Evolutionary conservation across 2,329 filamentous ascomycete genomes (phyloP), one percentile per base, ranked within the genome.

Genomic region (Fusarium sororula): DNA sequence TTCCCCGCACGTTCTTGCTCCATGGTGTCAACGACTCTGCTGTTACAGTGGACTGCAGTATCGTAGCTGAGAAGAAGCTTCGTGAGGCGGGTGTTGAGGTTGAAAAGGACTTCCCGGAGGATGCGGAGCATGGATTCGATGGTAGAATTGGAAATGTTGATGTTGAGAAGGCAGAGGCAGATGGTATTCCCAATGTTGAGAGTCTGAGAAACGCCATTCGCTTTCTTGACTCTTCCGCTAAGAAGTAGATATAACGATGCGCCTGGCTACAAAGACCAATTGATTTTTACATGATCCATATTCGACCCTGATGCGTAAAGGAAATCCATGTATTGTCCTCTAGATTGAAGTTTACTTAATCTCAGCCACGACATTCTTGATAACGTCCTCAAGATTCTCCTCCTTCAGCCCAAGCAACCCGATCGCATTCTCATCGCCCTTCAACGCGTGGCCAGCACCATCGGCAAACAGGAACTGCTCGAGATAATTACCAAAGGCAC

Each of bases 111-210:
- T 77, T 75, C 6, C 75, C 75, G 0, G 65, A 72, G 4, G 56
- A 75, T 48, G 75, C 64, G 4, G 75, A 77, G 14, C 75, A 77
- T 47, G 75, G 75, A 0, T 77, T 77, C 9, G 75, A 77, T n/a
- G 22, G 11, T 2, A 47, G 58, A 17, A 17, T 53, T 1, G 75
- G 75, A 0, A 59, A 75, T 4, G 26, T 75, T 3, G 60, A 77
- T 30, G 61, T 78, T 11, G 75, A 78, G 17, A 68, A 50, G 7
- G 20, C 24, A 4, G 53, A 64, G 9, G 66, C 62, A 9, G 67
- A 76, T 26, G 20, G 14, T 0, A 26, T 72, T 8, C 8, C 28
- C 0, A 66, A 50, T 5, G 15, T 69, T 7, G 45, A 63, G 32
- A 74, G 55, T 37, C 6, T 77, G n/a, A 73, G 72, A n/a, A 72